Evolutionary conservation across 345 rosid species (phyloP), one percentile per base, ranked within the genome.

Genomic region (Lumnitzera littorea): DNA sequence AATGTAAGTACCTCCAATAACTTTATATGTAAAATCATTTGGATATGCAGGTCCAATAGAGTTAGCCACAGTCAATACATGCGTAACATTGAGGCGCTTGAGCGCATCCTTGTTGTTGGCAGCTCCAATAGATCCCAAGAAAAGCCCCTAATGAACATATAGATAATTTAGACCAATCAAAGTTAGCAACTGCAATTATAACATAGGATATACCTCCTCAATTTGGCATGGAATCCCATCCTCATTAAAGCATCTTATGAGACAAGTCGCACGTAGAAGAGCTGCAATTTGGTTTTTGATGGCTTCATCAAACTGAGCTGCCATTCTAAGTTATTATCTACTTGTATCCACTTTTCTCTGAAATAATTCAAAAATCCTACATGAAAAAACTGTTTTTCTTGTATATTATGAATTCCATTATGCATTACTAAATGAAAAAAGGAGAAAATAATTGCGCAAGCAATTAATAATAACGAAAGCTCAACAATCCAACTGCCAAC

Each of bases 181-280:
- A 16, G 24, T 48, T 49, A 58, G 52, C 50, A 43, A 31, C 17
- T 17, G 62, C 15, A 41, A 24, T 50, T 25, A 50, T 58, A 57
- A 24, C 20, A 4, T 56, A 0, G 29, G 43, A 47, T 20, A 15
- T 25, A 83, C 92, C 82, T 78, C 76, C 65, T 82, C 76, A 24
- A 87, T 84, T 67, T 56, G 70, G 61, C 78, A 82, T 4, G 80
- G 85, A 56, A 71, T 71, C 62, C 55, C 75, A 50, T 77, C 89
- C 3, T 75, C 81, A 70, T 75, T 73, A 68, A 61, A 61, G 61
- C 75, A 52, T 57, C 75, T 61, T 15, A 79, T 62, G 4, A 73
- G 67, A 57, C 62, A 76, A 7, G 77, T 58, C 66, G 68, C 82
- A 27, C 82, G 78, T 73, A 60, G 63, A 62, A 85, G 76, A 7